Conservation (phyloP, 768 basidiomycete genomes). For the Lentinula sp. region DNA sequence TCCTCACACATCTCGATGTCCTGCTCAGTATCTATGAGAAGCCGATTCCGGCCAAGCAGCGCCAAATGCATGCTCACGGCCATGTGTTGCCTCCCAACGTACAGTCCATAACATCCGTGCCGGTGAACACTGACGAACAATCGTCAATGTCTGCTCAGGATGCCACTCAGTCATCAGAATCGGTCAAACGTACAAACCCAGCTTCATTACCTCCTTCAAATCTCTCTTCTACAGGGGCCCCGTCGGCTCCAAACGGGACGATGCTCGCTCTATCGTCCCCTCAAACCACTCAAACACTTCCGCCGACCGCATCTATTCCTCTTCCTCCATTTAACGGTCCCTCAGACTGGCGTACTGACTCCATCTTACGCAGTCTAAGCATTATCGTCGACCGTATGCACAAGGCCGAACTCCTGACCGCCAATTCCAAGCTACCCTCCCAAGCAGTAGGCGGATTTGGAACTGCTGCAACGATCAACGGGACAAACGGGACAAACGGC, state of each 20-base stretch:
- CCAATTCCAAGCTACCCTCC: background rate
- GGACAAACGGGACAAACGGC: background rate
- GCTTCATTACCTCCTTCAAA: background rate
- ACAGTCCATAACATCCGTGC: background rate
- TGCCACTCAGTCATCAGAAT: background rate
- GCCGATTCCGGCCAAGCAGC: background rate
- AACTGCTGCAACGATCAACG: background rate
- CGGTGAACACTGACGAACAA: background rate
- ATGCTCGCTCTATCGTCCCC: background rate
- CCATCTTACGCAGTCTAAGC: constrained; percentile 41
- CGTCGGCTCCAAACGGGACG: background rate
- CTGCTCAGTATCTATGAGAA: constrained; percentile 1
- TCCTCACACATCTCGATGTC: constrained; percentile 2
- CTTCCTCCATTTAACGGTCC: constrained; percentile 45
- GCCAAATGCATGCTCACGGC: background rate
- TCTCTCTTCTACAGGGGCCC: background rate
- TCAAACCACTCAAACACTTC: background rate
- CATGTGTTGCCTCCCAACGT: background rate
- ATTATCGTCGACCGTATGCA: constrained; percentile 42
- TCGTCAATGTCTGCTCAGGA: background rate
- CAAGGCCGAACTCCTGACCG: constrained; percentile 31
- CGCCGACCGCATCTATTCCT: constrained; percentile 15
- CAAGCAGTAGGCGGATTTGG: background rate
- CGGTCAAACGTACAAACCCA: background rate
- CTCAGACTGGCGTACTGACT: constrained; percentile 45